These are phyloP conservation scores for Adansonia digitata DNA, from an alignment of 345 rosid genomes.

Conservation along the genomic window DNA sequence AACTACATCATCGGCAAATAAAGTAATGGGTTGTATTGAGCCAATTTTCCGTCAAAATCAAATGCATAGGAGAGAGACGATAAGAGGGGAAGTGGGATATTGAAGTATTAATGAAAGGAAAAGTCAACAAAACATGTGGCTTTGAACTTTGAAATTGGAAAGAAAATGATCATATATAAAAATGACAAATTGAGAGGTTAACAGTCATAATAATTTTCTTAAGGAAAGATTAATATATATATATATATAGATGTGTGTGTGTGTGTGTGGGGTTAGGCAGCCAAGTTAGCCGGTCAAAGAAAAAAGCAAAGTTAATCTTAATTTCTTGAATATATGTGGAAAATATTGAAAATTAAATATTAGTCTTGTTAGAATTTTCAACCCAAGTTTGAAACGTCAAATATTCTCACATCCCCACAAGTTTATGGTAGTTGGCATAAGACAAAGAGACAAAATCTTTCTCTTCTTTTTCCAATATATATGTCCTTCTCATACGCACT, in stretches of 20 bases:
- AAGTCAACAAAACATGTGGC: neutral
- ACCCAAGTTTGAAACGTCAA: slow-evolving; percentile 8
- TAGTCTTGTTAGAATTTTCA: neutral
- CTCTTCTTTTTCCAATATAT: neutral
- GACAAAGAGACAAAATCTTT: neutral
- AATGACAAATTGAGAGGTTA: neutral
- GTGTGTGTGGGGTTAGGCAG: too few species aligned
- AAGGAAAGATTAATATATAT: too few species aligned
- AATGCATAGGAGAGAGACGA: neutral
- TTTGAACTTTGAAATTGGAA: neutral
- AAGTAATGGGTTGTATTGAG: too few species aligned
- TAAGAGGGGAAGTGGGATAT: neutral
- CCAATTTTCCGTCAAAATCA: neutral
- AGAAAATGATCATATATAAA: neutral
- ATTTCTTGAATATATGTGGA: neutral
- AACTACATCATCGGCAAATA: too few species aligned
- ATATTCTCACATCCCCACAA: neutral
- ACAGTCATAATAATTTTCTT: too few species aligned
- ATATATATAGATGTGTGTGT: too few species aligned
- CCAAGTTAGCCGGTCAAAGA: slow-evolving; percentile 7
- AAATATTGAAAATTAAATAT: neutral
- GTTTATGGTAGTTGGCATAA: neutral
- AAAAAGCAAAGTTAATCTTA: neutral
- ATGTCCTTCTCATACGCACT: too few species aligned
- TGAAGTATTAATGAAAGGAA: neutral